Evolutionary conservation across 768 basidiomycete species (phyloP), one percentile per base, ranked within the genome.

Genomic region (Trametes punicea): DNA sequence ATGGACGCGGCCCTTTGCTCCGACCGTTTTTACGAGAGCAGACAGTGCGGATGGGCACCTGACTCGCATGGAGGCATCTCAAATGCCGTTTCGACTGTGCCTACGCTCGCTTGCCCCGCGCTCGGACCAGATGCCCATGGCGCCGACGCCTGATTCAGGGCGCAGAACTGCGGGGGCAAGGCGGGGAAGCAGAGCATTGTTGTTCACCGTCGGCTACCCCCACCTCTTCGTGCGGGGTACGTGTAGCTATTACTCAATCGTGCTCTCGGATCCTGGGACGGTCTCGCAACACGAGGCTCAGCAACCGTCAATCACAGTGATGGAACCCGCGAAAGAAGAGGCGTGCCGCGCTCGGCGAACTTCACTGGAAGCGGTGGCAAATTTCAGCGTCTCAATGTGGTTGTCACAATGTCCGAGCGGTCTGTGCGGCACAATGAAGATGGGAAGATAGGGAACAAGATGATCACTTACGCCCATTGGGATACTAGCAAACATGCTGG

Each of bases 21-120:
- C 56, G 56, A 20, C 18, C 36, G 29, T 9, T 51, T 51, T 57
- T 57, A 57, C 56, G 56, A 45, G 42, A 50, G 18, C n/a, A 8
- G 13, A 40, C 9, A 31, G 34, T n/a, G 56, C 27, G 29, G 31
- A 20, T 41, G 33, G 36, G 42, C 56, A 51, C 34, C n/a, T 57
- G 56, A 57, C 56, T 18, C 49, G 42, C 20, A 10, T 11, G 48
- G 6, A 25, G 11, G 42, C 27, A 33, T 15, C 38, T n/a, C 23
- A 10, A 4, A 11, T 38, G 34, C 44, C 56, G 56, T 50, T 57
- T 50, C 56, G 56, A 46, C 27, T 21, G 8, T 26, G 23, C 30
- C 33, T 18, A 46, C 44, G n/a, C 16, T 23, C 41, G 20, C 21
- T n/a, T 36, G 26, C 42, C 38, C 15, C 33, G 42, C 7, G 25